These are phyloP conservation scores for Hymenoscyphus fraxineus DNA, from an alignment of 2,329 filamentous ascomycete genomes.

Conservation along the genomic window DNA sequence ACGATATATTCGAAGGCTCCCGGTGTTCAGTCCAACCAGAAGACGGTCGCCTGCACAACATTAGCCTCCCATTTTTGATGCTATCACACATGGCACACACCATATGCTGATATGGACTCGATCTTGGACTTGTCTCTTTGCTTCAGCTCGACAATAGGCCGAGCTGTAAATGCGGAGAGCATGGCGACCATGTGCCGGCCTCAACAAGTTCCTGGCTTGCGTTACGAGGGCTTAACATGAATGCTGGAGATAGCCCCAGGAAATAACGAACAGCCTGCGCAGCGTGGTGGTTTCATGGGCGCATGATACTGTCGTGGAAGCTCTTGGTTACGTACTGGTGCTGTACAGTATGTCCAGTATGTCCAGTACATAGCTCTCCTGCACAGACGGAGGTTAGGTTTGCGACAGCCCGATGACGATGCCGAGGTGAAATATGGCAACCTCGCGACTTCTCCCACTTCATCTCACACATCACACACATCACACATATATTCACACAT, in stretches of 20 bases:
- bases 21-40: conserved; percentile 86
- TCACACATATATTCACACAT: not conserved
- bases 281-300: conserved; percentile 13
- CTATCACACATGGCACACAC: conserved; percentile 41
- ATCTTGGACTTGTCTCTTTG: conserved; percentile 95
- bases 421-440: conserved; percentile 2
- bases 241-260: conserved; percentile 11
- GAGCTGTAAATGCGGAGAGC: conserved; percentile 96
- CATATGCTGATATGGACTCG: conserved; percentile 90
- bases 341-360: too few relatives aligned
- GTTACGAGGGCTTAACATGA: conserved; percentile 20
- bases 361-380: not conserved
- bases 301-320: conserved; percentile 14
- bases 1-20: conserved; percentile 83
- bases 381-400: conserved; percentile 2
- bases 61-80: conserved; percentile 16
- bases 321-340: not conserved
- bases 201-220: conserved; percentile 14
- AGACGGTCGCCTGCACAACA: conserved; percentile 69
- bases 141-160: conserved; percentile 94
- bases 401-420: conserved; percentile 13
- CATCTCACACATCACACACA: not conserved
- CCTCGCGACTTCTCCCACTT: not conserved
- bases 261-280: conserved; percentile 7
- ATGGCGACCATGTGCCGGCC: conserved; percentile 50